Evolutionary conservation across 2,329 filamentous ascomycete species (phyloP), one percentile per base, ranked within the genome.

Genomic region (Fusarium kyushuense): DNA sequence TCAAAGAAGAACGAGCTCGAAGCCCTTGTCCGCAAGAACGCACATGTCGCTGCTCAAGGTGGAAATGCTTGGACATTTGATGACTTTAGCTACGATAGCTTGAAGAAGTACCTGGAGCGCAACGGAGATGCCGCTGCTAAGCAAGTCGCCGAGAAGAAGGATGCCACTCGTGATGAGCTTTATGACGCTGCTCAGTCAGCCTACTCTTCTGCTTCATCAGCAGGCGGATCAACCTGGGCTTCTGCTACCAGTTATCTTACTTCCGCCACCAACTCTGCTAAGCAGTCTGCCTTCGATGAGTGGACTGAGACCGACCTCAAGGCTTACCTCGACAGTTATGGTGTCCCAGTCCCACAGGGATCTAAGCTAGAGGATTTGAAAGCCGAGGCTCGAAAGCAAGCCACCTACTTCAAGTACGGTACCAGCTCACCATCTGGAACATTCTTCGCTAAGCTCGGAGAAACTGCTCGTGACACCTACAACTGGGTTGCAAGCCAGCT

Each of bases 11-110:
- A 94, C 72, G 88, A 94, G 76, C 88, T 95, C 23, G 82, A 92
- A 38, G 90, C 91, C 29, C 83, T 90, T 60, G 92, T 93, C n/a
- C 88, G 92, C 71, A 87, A 91, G 74, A 83, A 93, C 76, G 83
- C 87, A 27, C 89, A 94, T 81, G 90, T 91, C 79, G 90, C 89
- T 46, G 84, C 88, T 11, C 84, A 84, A 47, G 89, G 87, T 19
- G 92, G 87, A 82, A 90, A 82, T 61, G 87, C 90, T 5, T 94
- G 92, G 91, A 93, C 89, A 17, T 94, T 93, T 76, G 91, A 94
- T 70, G 92, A 93, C 65, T 89, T 91, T 79, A 91, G 88, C 38
- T 84, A 85, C 53, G 89, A 93, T 4, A 91, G 92, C 74, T 79
- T 95, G 46, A 90, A 89, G 75, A 76, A 80, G 3, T 89, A 88